Percentiles rank a stretch among this genome's conserved stretches.
Evolutionary conservation across 2,329 filamentous ascomycete genomes (phyloP).

Genomic region (Dryadomyces sulphureus): DNA sequence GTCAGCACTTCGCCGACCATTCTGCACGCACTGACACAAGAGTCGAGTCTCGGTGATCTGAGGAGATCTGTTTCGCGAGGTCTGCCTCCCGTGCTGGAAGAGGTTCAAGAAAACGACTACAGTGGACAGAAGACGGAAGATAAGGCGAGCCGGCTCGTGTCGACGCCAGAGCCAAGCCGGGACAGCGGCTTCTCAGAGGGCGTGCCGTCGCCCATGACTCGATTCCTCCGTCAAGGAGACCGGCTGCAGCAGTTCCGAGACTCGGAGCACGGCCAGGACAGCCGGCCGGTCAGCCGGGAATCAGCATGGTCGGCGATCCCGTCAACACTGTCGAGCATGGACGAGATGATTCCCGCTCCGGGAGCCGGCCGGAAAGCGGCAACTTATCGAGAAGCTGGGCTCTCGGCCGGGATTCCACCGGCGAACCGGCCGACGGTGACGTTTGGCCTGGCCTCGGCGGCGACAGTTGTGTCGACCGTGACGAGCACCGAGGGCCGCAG

Average conservation of each 20-base stretch:
- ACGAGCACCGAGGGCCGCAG: slow-evolving; percentile 4
- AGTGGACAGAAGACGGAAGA: no score
- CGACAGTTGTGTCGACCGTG: no score
- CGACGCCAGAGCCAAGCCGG: slow-evolving; percentile 19
- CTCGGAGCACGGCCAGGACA: slow-evolving; percentile 8
- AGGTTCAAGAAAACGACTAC: slow-evolving; percentile 33
- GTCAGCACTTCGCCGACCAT: slow-evolving; percentile 2
- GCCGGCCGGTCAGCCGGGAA: not conserved
- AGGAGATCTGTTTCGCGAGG: slow-evolving; percentile 18
- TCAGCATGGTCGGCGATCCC: not conserved
- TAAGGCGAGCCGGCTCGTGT: no score
- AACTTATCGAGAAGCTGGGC: slow-evolving; percentile 14
- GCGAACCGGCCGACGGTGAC: not conserved
- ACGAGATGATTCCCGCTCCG: not conserved
- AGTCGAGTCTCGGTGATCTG: slow-evolving; percentile 6
- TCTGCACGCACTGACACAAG: not conserved
- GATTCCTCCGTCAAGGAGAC: slow-evolving; percentile 9
- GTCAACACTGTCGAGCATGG: not conserved
- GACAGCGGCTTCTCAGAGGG: slow-evolving; percentile 35
- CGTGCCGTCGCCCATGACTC: slow-evolving; percentile 23
- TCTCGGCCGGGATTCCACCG: slow-evolving; percentile 7
- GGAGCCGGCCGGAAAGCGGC: not conserved
- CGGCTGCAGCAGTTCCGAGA: slow-evolving; percentile 10
- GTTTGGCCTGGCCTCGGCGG: no score
- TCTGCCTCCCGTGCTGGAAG: slow-evolving; percentile 37